Evolutionary conservation across 352 stramenopile species (phyloP).

Genomic region (Thraustochytrium sp.): DNA sequence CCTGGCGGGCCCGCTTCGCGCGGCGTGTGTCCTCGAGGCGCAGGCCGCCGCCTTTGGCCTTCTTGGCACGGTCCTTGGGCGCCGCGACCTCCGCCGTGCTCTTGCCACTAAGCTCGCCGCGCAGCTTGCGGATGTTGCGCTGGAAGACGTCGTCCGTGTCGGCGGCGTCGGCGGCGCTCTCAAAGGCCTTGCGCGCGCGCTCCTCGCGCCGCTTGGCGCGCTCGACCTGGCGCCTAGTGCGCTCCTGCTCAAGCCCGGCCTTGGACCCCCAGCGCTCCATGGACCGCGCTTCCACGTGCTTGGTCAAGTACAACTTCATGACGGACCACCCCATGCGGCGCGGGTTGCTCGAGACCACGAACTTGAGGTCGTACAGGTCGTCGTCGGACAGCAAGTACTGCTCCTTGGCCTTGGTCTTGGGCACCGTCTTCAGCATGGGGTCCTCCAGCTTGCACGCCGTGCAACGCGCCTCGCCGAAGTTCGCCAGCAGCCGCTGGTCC

Average conservation of each 20-base stretch:
- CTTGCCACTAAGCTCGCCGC: background rate
- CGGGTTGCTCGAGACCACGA: background rate
- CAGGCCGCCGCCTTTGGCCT: background rate
- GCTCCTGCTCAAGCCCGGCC: background rate
- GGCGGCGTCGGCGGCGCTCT: background rate
- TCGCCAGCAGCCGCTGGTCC: constrained; percentile 10
- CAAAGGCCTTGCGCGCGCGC: background rate
- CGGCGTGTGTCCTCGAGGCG: background rate
- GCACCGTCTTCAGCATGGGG: background rate
- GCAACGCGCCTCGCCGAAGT: constrained; percentile 24
- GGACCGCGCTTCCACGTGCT: constrained; percentile 11
- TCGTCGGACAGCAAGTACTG: constrained; percentile 24
- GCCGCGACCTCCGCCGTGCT: background rate
- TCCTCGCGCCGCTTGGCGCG: background rate
- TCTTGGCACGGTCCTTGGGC: background rate
- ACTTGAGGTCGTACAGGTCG: constrained; percentile 3
- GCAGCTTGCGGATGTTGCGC: constrained; percentile 11
- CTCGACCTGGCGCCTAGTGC: background rate
- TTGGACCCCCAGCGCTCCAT: constrained; percentile 10
- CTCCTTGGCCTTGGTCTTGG: constrained; percentile 18
- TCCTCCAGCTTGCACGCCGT: background rate
- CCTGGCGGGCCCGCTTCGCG: background rate
- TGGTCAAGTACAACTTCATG: constrained; percentile 40
- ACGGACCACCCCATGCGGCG: constrained; percentile 17
- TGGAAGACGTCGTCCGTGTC: background rate